A percentile compares a stretch with the other conserved stretches of the same genome.
Conservation (phyloP, 371 early-diverging fungal genomes). For the Syncephalastrum monosporum region DNA sequence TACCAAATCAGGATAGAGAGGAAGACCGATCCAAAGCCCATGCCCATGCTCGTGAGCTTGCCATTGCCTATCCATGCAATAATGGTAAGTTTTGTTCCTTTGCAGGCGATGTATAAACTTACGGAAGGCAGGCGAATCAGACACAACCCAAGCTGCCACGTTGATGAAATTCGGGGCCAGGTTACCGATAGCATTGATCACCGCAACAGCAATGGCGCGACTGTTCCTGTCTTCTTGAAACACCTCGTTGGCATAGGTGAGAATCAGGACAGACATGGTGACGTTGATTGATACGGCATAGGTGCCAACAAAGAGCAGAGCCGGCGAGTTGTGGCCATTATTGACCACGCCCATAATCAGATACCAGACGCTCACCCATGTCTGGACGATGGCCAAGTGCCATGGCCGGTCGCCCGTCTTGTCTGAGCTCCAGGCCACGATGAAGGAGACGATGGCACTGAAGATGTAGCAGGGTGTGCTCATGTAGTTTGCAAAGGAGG, state of each 20-base stretch:
- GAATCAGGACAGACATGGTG: not conserved
- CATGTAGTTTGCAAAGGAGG: conserved; percentile 45
- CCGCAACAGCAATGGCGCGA: conserved; percentile 39
- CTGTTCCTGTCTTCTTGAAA: conserved; percentile 28
- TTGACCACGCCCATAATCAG: conserved; percentile 14
- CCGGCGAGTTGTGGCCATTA: conserved; percentile 13
- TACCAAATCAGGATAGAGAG: conserved; percentile 7
- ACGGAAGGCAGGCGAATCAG: conserved; percentile 27
- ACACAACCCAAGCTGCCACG: conserved; percentile 27
- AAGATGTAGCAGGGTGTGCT: conserved; percentile 39
- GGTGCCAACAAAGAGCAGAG: conserved; percentile 11
- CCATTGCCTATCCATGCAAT: conserved; percentile 1
- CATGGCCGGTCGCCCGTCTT: conserved; percentile 8
- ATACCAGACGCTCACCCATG: conserved; percentile 21
- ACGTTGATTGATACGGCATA: conserved; percentile 10
- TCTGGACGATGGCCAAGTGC: conserved; percentile 9
- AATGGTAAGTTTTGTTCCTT: not conserved
- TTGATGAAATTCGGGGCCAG: conserved; percentile 41
- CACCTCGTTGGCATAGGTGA: conserved; percentile 13
- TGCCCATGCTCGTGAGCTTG: conserved; percentile 2
- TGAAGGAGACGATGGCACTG: conserved; percentile 18
- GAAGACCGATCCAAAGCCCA: conserved; percentile 13
- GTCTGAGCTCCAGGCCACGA: conserved; percentile 18
- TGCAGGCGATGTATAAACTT: conserved; percentile 1
- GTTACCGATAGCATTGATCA: conserved; percentile 39